Evolutionary conservation across 2,329 filamentous ascomycete genomes (phyloP).

Genomic region (Phialophora verrucosa): DNA sequence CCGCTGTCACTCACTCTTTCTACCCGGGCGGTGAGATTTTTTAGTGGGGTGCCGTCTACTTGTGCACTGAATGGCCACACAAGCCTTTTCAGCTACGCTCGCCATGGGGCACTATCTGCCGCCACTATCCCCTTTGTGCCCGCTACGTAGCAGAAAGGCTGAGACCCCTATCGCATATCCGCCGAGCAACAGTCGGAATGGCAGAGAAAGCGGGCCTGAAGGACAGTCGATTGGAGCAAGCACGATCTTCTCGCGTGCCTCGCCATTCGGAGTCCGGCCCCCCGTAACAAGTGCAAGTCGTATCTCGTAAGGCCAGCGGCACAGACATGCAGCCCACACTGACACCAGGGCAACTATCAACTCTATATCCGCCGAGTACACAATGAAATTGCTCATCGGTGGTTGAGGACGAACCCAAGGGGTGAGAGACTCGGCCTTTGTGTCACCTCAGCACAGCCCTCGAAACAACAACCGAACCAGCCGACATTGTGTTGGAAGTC

Average conservation of each 20-base stretch:
- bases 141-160: constrained; percentile 14
- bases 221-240: constrained; percentile 17
- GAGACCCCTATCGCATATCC: constrained; percentile 18
- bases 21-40: constrained; percentile 34
- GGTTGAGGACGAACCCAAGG: constrained; percentile 10
- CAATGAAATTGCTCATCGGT: constrained; percentile 8
- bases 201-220: constrained; percentile 14
- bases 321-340: constrained; percentile 7
- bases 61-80: constrained; percentile 7
- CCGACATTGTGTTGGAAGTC: background rate
- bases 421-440: constrained; percentile 1
- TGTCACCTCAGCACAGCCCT: constrained; percentile 4
- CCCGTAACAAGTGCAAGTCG: constrained; percentile 20
- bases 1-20: background rate
- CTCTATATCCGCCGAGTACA: constrained; percentile 7
- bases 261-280: constrained; percentile 32
- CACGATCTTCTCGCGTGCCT: constrained; percentile 26
- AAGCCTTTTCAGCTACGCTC: constrained; percentile 16
- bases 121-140: constrained; percentile 11
- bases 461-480: background rate
- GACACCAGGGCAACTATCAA: constrained; percentile 18
- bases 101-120: constrained; percentile 15
- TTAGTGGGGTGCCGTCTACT: constrained; percentile 4
- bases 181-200: constrained; percentile 4
- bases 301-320: constrained; percentile 30